A percentile compares a stretch with the other conserved stretches of the same genome.
phyloP scores from a whole-genome alignment of 1,139 yeast genomes.

The Taiozyma sp. region DNA sequence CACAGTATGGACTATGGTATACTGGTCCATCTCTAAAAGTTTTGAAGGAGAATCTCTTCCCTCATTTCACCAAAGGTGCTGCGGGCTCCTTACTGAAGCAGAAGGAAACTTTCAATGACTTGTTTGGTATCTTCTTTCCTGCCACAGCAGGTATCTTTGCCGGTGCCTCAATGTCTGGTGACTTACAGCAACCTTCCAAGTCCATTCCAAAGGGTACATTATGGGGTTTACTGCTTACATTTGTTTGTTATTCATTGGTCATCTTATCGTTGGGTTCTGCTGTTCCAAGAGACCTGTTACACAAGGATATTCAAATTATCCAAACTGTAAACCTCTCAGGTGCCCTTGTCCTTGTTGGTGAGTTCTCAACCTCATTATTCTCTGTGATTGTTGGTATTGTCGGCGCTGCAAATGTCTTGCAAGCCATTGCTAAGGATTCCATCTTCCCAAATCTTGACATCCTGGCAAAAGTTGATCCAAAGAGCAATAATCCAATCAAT shows the following conservation, averaged over 20 bases:
- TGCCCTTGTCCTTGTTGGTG: slow-evolving; percentile 77
- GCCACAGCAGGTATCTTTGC: slow-evolving; percentile 98
- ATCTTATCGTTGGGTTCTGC: slow-evolving; percentile 76
- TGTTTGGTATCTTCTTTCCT: slow-evolving; percentile 95
- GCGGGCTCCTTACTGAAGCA: slow-evolving; percentile 75
- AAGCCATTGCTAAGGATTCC: slow-evolving; percentile 85
- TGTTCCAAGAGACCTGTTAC: slow-evolving; percentile 71
- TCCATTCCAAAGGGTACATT: slow-evolving; percentile 90
- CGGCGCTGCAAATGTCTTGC: slow-evolving; percentile 87
- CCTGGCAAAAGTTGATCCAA: slow-evolving; percentile 48
- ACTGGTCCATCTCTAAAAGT: slow-evolving; percentile 74
- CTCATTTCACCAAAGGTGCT: slow-evolving; percentile 82
- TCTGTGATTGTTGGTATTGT: slow-evolving; percentile 93
- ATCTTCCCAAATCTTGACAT: slow-evolving; percentile 71
- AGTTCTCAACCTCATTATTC: slow-evolving; percentile 82
- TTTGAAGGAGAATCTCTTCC: slow-evolving; percentile 60
- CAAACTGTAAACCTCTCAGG: slow-evolving; percentile 75
- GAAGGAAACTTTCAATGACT: slow-evolving; percentile 71
- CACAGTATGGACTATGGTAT: slow-evolving; percentile 47
- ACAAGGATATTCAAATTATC: slow-evolving; percentile 75
- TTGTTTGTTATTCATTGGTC: slow-evolving; percentile 67
- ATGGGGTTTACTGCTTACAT: slow-evolving; percentile 73
- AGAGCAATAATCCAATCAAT: slow-evolving; percentile 45
- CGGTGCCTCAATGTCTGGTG: slow-evolving; percentile 99
- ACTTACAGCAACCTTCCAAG: slow-evolving; percentile 74